Percentiles rank a stretch among this genome's conserved stretches.
phyloP scores from a whole-genome alignment of 192 early-diverging fungal species.

The Phycomyces blakesleeanus region DNA sequence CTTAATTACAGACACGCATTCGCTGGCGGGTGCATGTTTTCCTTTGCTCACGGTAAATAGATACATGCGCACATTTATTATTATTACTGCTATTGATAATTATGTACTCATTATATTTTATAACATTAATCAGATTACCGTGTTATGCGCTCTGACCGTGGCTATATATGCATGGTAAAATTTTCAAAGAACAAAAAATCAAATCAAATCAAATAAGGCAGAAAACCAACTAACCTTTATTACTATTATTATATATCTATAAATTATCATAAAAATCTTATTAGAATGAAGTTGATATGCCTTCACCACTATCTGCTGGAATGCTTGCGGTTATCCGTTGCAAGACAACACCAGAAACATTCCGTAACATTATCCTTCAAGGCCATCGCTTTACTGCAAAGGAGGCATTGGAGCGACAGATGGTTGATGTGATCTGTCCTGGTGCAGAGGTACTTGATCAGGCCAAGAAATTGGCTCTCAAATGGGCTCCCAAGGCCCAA shows the following conservation, averaged over 20 bases:
- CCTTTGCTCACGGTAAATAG: conserved; percentile 48
- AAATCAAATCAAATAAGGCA: too few relatives aligned
- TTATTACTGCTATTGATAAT: too few relatives aligned
- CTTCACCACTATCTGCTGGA: conserved; percentile 59
- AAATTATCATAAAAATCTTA: too few relatives aligned
- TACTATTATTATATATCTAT: too few relatives aligned
- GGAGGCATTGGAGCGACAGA: conserved; percentile 53
- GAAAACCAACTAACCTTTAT: too few relatives aligned
- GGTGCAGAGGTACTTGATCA: conserved; percentile 46
- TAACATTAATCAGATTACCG: conserved; percentile 53
- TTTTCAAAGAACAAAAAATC: too few relatives aligned
- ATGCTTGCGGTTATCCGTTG: conserved; percentile 66
- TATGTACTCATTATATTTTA: too few relatives aligned
- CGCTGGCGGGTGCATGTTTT: conserved; percentile 71
- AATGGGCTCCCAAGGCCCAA: conserved; percentile 54
- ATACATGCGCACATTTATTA: too few relatives aligned
- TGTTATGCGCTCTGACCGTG: conserved; percentile 70
- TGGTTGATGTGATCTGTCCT: conserved; percentile 58
- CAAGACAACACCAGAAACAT: conserved; percentile 56
- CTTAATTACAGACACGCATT: conserved; percentile 55
- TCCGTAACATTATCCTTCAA: conserved; percentile 60
- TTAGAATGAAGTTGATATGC: conserved; percentile 72
- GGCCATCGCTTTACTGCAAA: conserved; percentile 57
- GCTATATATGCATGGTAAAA: conserved; percentile 67
- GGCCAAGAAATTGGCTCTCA: conserved; percentile 51